Evolutionary conservation across 768 basidiomycete genomes (phyloP).

Genomic region (Rubroboletus satanas): DNA sequence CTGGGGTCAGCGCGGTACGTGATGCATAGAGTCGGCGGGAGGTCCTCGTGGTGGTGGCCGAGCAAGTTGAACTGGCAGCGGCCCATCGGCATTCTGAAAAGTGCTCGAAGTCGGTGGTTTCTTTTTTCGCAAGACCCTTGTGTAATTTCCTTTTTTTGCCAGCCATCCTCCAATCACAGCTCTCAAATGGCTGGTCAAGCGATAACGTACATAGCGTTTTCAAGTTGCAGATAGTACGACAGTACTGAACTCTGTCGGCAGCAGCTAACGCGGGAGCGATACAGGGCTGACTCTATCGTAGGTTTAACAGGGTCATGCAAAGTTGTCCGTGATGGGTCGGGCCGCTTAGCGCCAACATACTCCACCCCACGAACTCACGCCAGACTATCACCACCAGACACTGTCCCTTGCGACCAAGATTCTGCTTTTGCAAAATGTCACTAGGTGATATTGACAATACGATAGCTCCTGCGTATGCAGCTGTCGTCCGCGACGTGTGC

Average conservation of each 20-base stretch:
- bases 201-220: no score
- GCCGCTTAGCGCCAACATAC: background rate
- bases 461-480: background rate
- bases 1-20: background rate
- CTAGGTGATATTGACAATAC: background rate
- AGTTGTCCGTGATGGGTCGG: background rate
- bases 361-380: background rate
- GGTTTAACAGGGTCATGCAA: background rate
- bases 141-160: no score
- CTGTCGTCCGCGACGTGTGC: slow-evolving; percentile 4
- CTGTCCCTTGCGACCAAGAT: background rate
- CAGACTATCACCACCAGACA: background rate
- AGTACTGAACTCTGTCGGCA: background rate
- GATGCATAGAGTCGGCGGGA: background rate
- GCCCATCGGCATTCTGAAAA: no score
- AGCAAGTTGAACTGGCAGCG: no score
- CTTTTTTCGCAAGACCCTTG: no score
- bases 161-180: no score
- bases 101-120: no score
- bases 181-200: no score
- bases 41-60: background rate
- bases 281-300: background rate
- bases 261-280: background rate
- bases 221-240: background rate
- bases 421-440: background rate